Conservation (phyloP, 768 basidiomycete genomes). For the Ramaria rubella region DNA sequence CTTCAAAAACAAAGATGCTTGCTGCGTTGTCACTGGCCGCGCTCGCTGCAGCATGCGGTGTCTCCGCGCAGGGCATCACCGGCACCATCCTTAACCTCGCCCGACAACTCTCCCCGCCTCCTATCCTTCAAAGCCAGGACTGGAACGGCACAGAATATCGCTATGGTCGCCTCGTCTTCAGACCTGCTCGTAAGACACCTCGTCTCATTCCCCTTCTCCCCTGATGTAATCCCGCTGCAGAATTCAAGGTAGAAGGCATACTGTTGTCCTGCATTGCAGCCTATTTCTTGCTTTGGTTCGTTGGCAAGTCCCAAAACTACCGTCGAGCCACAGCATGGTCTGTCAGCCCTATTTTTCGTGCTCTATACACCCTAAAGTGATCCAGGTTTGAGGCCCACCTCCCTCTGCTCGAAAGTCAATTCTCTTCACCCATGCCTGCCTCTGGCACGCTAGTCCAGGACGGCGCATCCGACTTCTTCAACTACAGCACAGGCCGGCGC, state of each 20-base stretch:
- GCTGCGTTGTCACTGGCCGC: constrained; percentile 3
- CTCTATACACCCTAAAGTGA: constrained; percentile 10
- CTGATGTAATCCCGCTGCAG: constrained; percentile 27
- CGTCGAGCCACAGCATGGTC: constrained; percentile 61
- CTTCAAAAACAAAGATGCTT: too few species aligned
- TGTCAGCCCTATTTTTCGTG: constrained; percentile 18
- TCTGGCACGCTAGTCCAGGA: constrained; percentile 50
- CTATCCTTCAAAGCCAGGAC: constrained; percentile 40
- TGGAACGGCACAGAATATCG: constrained; percentile 72
- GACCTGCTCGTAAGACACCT: constrained; percentile 64
- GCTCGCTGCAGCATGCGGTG: constrained; percentile 1
- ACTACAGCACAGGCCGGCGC: constrained; percentile 83
- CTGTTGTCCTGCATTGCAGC: constrained; percentile 47
- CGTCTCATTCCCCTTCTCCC: not conserved
- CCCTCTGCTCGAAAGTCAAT: constrained; percentile 59
- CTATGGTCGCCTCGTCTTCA: constrained; percentile 73
- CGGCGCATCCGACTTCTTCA: constrained; percentile 74
- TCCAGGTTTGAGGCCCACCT: constrained; percentile 56
- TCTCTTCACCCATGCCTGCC: constrained; percentile 54
- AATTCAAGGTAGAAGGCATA: constrained; percentile 59
- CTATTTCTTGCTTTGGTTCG: constrained; percentile 50
- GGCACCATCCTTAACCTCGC: constrained; percentile 17
- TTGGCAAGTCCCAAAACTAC: constrained; percentile 56
- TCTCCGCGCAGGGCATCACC: not conserved
- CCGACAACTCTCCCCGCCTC: constrained; percentile 46